A percentile compares a stretch with the other conserved stretches of the same genome.
Evolutionary conservation across 176 grass and related monocot genomes (phyloP).

Genomic region (Triticum turgidum): DNA sequence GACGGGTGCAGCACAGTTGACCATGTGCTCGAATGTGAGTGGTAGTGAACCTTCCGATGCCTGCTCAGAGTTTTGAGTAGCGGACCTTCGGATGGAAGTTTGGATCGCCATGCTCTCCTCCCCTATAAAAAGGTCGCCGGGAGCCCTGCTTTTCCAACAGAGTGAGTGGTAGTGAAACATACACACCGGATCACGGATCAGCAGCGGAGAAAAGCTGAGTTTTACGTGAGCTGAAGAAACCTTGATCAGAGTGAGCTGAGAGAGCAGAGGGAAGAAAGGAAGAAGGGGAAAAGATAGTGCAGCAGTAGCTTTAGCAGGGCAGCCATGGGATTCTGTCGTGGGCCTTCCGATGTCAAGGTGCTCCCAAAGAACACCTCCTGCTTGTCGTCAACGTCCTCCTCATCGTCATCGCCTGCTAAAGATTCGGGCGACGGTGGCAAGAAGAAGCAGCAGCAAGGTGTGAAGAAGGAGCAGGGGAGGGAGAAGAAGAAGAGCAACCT

Average conservation of each 20-base stretch:
- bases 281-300: neutral
- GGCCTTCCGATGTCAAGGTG: slow-evolving; percentile 33
- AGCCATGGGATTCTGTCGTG: slow-evolving; percentile 26
- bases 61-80: no score
- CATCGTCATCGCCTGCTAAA: neutral
- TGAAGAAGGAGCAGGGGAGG: neutral
- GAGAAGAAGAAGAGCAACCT: slow-evolving; percentile 23
- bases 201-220: neutral
- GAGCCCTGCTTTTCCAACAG: neutral
- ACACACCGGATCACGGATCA: neutral
- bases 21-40: neutral
- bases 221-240: neutral
- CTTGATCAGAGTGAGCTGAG: neutral
- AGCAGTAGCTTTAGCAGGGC: neutral
- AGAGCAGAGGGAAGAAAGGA: neutral
- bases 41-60: neutral
- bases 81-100: neutral
- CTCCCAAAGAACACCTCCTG: slow-evolving; percentile 16
- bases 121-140: neutral
- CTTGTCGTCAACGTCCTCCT: neutral
- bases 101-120: neutral
- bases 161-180: neutral
- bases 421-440: neutral
- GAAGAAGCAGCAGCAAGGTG: neutral
- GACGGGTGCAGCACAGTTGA: neutral